phyloP scores from a whole-genome alignment of 73 alveolate species.

The Paramecium caudatum region DNA sequence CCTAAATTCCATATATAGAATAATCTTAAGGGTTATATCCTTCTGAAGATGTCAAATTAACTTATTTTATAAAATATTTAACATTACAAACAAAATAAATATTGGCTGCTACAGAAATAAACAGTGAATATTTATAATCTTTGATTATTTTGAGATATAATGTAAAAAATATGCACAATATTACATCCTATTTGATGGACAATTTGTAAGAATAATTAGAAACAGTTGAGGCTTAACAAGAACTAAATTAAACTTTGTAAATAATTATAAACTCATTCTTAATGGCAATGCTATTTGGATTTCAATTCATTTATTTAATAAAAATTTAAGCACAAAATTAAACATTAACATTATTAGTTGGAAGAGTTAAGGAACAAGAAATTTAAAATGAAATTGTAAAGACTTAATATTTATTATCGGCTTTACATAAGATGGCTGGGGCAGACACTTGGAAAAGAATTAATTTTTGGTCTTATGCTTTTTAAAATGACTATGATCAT shows the following conservation, averaged over 20 bases:
- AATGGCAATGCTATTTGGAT: not conserved
- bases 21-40: slow-evolving; percentile 29
- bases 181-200: not conserved
- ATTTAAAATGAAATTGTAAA: slow-evolving; percentile 4
- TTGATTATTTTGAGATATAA: slow-evolving; percentile 8
- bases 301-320: not conserved
- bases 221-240: not conserved
- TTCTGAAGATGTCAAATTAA: not conserved
- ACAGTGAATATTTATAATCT: not conserved
- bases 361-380: slow-evolving; percentile 38
- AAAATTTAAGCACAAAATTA: not conserved
- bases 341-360: slow-evolving; percentile 1
- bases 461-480: slow-evolving; percentile 14
- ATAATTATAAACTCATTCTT: not conserved
- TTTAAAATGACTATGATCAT: slow-evolving; percentile 13
- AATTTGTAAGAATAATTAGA: not conserved
- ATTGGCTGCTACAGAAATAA: not conserved
- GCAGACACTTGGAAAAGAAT: slow-evolving; percentile 43
- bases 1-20: not conserved
- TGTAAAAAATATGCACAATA: not conserved
- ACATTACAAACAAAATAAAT: not conserved
- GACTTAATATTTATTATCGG: not conserved
- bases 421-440: slow-evolving; percentile 27
- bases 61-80: slow-evolving; percentile 15
- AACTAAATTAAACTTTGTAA: not conserved